A percentile compares a stretch with the other conserved stretches of the same genome.
Evolutionary conservation across 2,329 filamentous ascomycete species (phyloP).

Genomic region (Lojkania enalia): DNA sequence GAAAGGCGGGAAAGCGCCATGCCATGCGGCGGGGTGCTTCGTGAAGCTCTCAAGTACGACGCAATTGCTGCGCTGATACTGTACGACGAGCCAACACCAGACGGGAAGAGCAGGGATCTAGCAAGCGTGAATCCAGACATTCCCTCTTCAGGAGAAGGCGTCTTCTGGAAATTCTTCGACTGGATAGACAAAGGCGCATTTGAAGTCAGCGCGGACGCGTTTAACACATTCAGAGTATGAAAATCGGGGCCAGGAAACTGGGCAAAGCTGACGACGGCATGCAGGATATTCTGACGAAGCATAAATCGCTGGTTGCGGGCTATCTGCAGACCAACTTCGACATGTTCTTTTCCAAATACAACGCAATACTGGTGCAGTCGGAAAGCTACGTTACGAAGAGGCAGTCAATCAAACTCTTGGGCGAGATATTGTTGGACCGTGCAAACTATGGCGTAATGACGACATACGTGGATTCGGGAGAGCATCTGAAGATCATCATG

Average conservation of each 20-base stretch:
- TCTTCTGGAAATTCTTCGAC: constrained; percentile 96
- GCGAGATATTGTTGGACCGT: constrained; percentile 90
- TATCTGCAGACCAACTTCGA: constrained; percentile 91
- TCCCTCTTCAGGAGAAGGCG: constrained; percentile 75
- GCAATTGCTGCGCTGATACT: constrained; percentile 87
- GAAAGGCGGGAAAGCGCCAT: constrained; percentile 89
- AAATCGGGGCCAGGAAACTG: not conserved
- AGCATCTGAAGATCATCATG: constrained; percentile 98
- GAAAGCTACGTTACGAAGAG: constrained; percentile 97
- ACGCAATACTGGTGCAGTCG: constrained; percentile 82
- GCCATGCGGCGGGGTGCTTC: constrained; percentile 83
- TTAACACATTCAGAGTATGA: constrained; percentile 88
- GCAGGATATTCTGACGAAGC: constrained; percentile 89
- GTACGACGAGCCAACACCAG: constrained; percentile 80
- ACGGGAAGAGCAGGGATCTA: constrained; percentile 75
- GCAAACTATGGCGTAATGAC: constrained; percentile 99
- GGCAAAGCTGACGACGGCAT: not conserved
- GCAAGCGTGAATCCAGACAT: constrained; percentile 75
- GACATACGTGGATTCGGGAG: constrained; percentile 89
- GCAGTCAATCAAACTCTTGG: constrained; percentile 95
- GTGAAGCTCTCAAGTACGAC: constrained; percentile 90
- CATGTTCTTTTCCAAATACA: constrained; percentile 89
- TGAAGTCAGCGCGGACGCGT: constrained; percentile 95
- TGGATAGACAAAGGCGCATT: constrained; percentile 98
- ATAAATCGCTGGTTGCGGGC: constrained; percentile 86